These are phyloP conservation scores for Vitis vinifera DNA, from an alignment of 164 flowering plant species.

Conservation along the genomic window ASM3070453v1 NC_081808.1:5410501-5411000, in stretches of 20 bases:
- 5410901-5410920: too few relatives aligned
- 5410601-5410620: background rate
- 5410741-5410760: conserved; percentile 56
- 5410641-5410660: too few relatives aligned
- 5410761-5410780: conserved; percentile 83
- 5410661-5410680: too few relatives aligned
- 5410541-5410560: background rate
- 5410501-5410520: background rate
- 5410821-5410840: conserved; percentile 98
- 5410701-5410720: too few relatives aligned
- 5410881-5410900: too few relatives aligned
- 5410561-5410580: background rate
- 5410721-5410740: conserved; percentile 62
- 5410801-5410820: conserved; percentile 93
- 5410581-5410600: background rate
- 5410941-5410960: too few relatives aligned
- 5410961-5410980: too few relatives aligned
- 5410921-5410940: too few relatives aligned
- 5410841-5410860: conserved; percentile 95
- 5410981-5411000: too few relatives aligned
- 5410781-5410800: conserved; percentile 68
- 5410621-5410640: background rate
- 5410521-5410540: background rate
- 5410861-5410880: conserved; percentile 78
- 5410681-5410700: too few relatives aligned